phyloP scores from a whole-genome alignment of 352 stramenopile species.

The Globisporangium sylvaticum region DNA sequence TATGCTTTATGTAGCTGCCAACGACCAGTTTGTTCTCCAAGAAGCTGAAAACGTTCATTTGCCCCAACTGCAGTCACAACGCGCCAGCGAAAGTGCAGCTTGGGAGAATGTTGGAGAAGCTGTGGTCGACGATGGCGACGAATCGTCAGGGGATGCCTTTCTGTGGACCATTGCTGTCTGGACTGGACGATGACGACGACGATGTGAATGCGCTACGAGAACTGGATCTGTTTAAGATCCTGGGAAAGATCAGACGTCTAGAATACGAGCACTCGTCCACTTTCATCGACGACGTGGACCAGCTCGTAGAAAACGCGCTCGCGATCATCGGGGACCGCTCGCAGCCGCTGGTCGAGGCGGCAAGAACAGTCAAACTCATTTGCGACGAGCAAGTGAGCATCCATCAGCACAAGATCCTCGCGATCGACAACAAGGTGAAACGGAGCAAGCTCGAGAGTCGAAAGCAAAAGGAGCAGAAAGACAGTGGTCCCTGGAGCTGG shows the following conservation, averaged over 20 bases:
- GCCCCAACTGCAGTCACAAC: conserved; percentile 56
- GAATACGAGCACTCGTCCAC: conserved; percentile 58
- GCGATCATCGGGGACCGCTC: conserved; percentile 58
- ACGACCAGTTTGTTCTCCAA: conserved; percentile 62
- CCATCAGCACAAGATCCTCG: conserved; percentile 54
- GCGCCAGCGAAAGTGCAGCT: conserved; percentile 65
- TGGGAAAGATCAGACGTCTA: conserved; percentile 66
- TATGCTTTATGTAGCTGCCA: conserved; percentile 32
- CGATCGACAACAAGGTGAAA: conserved; percentile 59
- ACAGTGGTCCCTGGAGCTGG: conserved; percentile 23
- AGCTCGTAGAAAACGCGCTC: conserved; percentile 61
- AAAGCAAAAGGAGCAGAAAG: conserved; percentile 29
- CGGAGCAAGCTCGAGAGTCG: conserved; percentile 37
- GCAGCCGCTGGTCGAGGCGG: conserved; percentile 59
- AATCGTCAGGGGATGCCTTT: conserved; percentile 83
- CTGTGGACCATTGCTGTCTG: conserved; percentile 66
- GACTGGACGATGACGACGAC: conserved; percentile 36
- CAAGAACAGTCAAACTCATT: conserved; percentile 67
- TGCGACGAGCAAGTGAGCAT: conserved; percentile 75
- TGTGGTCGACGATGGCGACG: conserved; percentile 84
- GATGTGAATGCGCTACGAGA: conserved; percentile 17
- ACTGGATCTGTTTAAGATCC: conserved; percentile 68
- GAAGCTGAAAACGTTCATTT: conserved; percentile 65
- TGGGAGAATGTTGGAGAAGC: conserved; percentile 70
- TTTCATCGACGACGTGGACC: conserved; percentile 65